These are phyloP conservation scores for Aspergillus awamori DNA, from an alignment of 2,329 filamentous ascomycete genomes.

Conservation along the genomic window DNA sequence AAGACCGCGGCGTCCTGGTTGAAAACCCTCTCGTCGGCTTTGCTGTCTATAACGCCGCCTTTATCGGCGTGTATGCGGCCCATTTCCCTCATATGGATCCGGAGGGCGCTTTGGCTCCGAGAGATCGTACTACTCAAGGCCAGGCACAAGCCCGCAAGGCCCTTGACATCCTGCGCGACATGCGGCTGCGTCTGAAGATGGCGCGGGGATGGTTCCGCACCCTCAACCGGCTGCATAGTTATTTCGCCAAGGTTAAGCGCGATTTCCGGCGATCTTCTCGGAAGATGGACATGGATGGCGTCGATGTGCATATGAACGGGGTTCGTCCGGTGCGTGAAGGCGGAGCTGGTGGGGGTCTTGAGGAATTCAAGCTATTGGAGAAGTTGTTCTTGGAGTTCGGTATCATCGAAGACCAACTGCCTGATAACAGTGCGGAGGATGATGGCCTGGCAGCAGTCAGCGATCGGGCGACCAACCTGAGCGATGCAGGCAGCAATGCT, in stretches of 20 bases:
- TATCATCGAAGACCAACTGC: slow-evolving; percentile 42
- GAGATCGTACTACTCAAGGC: slow-evolving; percentile 33
- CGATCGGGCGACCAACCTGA: slow-evolving; percentile 39
- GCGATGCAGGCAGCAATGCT: slow-evolving; percentile 45
- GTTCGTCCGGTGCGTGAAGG: slow-evolving; percentile 37
- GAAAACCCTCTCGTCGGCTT: slow-evolving; percentile 61
- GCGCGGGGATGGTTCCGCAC: slow-evolving; percentile 49
- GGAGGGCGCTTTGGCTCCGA: slow-evolving; percentile 49
- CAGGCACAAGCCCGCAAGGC: slow-evolving; percentile 40
- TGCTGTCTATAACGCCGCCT: slow-evolving; percentile 57
- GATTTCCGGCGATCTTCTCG: slow-evolving; percentile 42
- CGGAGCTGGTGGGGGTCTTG: slow-evolving; percentile 35
- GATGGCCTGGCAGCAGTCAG: slow-evolving; percentile 30
- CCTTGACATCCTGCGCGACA: slow-evolving; percentile 44
- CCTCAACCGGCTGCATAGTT: slow-evolving; percentile 45
- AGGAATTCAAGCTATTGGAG: slow-evolving; percentile 47
- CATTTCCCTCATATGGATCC: slow-evolving; percentile 61
- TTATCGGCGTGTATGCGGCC: slow-evolving; percentile 55
- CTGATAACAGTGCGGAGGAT: slow-evolving; percentile 37
- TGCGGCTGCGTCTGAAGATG: slow-evolving; percentile 46
- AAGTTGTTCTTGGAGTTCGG: slow-evolving; percentile 47
- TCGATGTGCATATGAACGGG: slow-evolving; percentile 33
- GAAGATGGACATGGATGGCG: slow-evolving; percentile 34
- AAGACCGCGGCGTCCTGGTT: slow-evolving; percentile 54
- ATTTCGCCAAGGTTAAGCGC: slow-evolving; percentile 44